Evolutionary conservation across 225 moss, liverwort and hornwort genomes (phyloP).

Genomic region (Pseudoscleropodium purum): DNA sequence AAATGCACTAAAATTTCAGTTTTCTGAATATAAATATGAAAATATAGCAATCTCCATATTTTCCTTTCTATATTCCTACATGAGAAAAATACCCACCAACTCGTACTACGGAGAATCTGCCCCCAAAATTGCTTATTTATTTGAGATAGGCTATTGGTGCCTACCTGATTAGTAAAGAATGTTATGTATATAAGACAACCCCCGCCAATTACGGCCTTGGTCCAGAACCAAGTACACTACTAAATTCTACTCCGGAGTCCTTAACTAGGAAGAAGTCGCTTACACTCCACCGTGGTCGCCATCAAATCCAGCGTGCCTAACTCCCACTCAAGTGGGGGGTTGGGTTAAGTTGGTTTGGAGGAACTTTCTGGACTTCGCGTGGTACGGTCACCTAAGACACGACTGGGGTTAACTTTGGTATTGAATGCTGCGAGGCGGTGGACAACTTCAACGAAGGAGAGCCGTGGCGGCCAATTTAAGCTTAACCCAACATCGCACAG

Average conservation of each 20-base stretch:
- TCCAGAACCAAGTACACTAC: background rate
- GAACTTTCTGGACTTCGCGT: background rate
- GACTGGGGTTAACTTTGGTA: background rate
- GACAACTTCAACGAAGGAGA: background rate
- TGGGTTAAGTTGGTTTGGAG: background rate
- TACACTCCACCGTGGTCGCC: background rate
- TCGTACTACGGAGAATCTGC: too few relatives aligned
- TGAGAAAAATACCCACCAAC: too few relatives aligned
- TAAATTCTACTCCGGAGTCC: background rate
- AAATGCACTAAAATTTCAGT: too few relatives aligned
- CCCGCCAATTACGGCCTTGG: background rate
- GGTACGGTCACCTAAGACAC: background rate
- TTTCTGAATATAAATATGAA: too few relatives aligned
- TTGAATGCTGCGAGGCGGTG: background rate
- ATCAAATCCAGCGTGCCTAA: background rate
- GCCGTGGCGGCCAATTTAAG: background rate
- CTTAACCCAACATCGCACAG: background rate
- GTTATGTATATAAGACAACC: background rate
- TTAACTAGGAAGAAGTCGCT: background rate
- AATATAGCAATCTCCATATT: too few relatives aligned
- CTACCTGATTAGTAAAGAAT: background rate
- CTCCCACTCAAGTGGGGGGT: background rate
- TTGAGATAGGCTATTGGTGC: too few relatives aligned
- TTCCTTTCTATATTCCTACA: too few relatives aligned
- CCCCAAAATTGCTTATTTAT: too few relatives aligned